Base-by-base conservation (phyloP, 2,329 filamentous ascomycete species). In the Orbilia oligospora region DNA sequence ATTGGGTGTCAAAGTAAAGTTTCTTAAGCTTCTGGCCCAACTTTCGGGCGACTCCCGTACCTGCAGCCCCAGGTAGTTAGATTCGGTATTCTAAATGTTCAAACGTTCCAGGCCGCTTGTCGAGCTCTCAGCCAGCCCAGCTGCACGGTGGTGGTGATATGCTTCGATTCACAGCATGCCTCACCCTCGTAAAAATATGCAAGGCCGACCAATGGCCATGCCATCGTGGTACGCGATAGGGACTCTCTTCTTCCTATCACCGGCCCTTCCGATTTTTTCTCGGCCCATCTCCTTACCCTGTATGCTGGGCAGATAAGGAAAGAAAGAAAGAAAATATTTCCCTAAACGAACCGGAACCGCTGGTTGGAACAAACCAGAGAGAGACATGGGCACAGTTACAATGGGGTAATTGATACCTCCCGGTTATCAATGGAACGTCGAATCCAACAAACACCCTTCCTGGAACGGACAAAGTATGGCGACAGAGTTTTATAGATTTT, bases 401-500 rank as follows among this genome's bases (percentile, higher is more conserved):
- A 77, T 77, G 73, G 73, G 73, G 73, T 77, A 77, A 77, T 77
- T 49, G 61, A 67, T 77, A 71, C 65, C 44, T 77, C 73, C 56
- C 73, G 73, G 67, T 41, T 77, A 77, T 77, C 73, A 68, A 77
- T 77, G 67, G 68, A 71, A 71, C 73, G 20, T 75, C 61, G 44
- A 61, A 71, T 49, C 68, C 68, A 71, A 71, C 67, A 71, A 71
- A 71, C 48, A 49, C 49, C 33, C 33, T 53, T 49, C 56, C 55
- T 38, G 8, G 22, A 48, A 65, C 65, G 65, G 44, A 65, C 56
- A 63, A 58, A 49, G 58, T 41, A 76, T 70, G 67, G 63, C 36
- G 64, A 76, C 56, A 48, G 56, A 61, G 66, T 76, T 76, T 76
- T 77, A 63, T 71, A 67, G 49, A 63, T 24, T 22, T 22, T 65